Conservation (phyloP, 2,329 filamentous ascomycete species). For the Westerdykella aurantiaca region DNA sequence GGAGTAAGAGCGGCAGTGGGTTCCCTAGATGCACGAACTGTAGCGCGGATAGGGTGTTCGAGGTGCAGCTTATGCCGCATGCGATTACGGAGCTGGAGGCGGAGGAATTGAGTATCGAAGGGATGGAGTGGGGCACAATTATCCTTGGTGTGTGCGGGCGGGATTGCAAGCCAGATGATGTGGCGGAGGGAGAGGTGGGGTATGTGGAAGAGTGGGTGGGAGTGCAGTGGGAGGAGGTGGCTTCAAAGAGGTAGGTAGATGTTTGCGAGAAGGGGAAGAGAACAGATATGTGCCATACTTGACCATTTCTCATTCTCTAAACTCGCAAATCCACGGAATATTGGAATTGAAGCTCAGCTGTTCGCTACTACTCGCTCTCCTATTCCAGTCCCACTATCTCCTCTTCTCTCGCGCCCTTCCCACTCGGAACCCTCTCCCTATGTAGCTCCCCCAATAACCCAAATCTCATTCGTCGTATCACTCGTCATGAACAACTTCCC, state of each 20-base stretch:
- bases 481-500: constrained; percentile 10
- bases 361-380: too few relatives aligned
- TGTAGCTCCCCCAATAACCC: constrained; percentile 7
- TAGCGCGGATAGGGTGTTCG: constrained; percentile 70
- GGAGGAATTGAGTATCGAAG: constrained; percentile 60
- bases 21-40: constrained; percentile 76
- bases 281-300: neutral
- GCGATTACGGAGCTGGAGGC: constrained; percentile 84
- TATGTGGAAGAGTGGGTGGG: constrained; percentile 97
- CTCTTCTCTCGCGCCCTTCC: too few relatives aligned
- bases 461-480: constrained; percentile 11
- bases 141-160: constrained; percentile 76
- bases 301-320: neutral
- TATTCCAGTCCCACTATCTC: too few relatives aligned
- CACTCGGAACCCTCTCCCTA: neutral
- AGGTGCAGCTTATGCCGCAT: constrained; percentile 87
- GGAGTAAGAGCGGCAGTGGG: constrained; percentile 28
- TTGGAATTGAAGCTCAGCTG: too few relatives aligned
- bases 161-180: constrained; percentile 64
- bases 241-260: constrained; percentile 14
- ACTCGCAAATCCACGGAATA: neutral
- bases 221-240: constrained; percentile 89
- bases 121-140: constrained; percentile 98
- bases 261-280: neutral
- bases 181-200: constrained; percentile 58